Percentiles rank a stretch among this genome's conserved stretches.
Evolutionary conservation across 208 protist genomes (phyloP).

Genomic region (Phytomonas sp.): DNA sequence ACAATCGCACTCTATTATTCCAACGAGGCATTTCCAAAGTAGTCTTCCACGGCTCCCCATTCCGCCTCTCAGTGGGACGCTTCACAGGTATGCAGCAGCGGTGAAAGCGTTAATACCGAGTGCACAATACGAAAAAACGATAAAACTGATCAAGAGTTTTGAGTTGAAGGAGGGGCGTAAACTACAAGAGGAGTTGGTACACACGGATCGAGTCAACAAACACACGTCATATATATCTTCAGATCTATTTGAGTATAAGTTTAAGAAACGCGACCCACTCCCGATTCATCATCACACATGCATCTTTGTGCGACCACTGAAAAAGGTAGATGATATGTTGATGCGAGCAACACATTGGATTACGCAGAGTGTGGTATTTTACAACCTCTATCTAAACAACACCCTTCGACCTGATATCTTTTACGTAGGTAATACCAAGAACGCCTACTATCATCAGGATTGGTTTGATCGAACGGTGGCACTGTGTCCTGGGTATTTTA

Average conservation of each 20-base stretch:
- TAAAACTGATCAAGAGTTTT: slow-evolving; percentile 43
- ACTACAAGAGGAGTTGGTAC: slow-evolving; percentile 62
- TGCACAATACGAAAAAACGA: slow-evolving; percentile 25
- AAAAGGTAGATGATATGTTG: slow-evolving; percentile 52
- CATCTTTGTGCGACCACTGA: slow-evolving; percentile 45
- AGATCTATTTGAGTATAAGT: slow-evolving; percentile 58
- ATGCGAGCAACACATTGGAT: slow-evolving; percentile 69
- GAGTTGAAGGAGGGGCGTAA: slow-evolving; percentile 27
- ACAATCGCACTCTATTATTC: slow-evolving; percentile 22
- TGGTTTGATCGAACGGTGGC: slow-evolving; percentile 78
- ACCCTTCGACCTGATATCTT: slow-evolving; percentile 57
- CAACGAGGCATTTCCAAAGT: slow-evolving; percentile 78
- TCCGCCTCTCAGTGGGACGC: slow-evolving; percentile 44
- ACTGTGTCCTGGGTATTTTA: slow-evolving; percentile 46
- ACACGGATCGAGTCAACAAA: slow-evolving; percentile 69
- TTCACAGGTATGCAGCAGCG: slow-evolving; percentile 36
- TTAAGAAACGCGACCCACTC: slow-evolving; percentile 50
- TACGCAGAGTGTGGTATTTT: slow-evolving; percentile 53
- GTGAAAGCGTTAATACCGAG: slow-evolving; percentile 50
- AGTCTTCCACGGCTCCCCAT: slow-evolving; percentile 71
- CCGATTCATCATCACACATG: slow-evolving; percentile 54
- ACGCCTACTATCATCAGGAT: slow-evolving; percentile 48
- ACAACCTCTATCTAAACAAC: slow-evolving; percentile 66
- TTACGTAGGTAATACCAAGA: slow-evolving; percentile 12
- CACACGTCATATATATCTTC: slow-evolving; percentile 84